Conservation (phyloP, 306 rosid genomes). For the Phaseolus lunatus region DNA sequence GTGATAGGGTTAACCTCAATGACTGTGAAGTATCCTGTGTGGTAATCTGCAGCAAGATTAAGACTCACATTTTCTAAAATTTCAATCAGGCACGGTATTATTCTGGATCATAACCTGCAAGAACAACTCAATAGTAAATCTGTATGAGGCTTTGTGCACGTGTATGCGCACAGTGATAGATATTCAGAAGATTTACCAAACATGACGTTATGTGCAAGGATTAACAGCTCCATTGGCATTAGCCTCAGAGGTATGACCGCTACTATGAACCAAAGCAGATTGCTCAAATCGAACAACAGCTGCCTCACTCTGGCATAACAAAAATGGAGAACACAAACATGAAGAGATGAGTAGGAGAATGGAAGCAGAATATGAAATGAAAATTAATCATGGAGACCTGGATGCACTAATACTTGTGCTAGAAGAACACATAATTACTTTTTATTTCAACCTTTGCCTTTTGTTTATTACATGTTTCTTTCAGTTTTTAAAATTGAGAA, state of each 20-base stretch:
- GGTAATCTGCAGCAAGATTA: constrained; percentile 39
- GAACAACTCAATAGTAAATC: constrained; percentile 34
- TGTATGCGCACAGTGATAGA: constrained; percentile 19
- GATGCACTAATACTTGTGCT: not conserved
- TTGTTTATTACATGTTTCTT: not conserved
- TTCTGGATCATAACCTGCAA: constrained; percentile 59
- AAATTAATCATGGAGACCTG: not conserved
- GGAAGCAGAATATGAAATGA: constrained; percentile 3
- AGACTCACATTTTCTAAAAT: constrained; percentile 46
- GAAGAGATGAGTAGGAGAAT: constrained; percentile 26
- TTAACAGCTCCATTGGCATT: constrained; percentile 54
- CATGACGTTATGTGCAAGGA: constrained; percentile 53
- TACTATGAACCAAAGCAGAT: constrained; percentile 52
- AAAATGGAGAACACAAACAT: constrained; percentile 29
- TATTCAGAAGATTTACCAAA: constrained; percentile 57
- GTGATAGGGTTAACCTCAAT: constrained; percentile 48
- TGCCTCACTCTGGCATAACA: constrained; percentile 61
- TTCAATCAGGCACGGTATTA: constrained; percentile 33
- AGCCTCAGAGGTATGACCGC: constrained; percentile 48
- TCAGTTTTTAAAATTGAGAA: not conserved
- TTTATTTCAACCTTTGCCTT: not conserved
- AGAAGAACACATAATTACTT: not conserved
- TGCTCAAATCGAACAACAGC: constrained; percentile 57
- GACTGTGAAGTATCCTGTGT: constrained; percentile 43
- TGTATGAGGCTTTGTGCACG: not conserved